Evolutionary conservation across 2,329 filamentous ascomycete species (phyloP).

Genomic region (Elsinoe ampelina): DNA sequence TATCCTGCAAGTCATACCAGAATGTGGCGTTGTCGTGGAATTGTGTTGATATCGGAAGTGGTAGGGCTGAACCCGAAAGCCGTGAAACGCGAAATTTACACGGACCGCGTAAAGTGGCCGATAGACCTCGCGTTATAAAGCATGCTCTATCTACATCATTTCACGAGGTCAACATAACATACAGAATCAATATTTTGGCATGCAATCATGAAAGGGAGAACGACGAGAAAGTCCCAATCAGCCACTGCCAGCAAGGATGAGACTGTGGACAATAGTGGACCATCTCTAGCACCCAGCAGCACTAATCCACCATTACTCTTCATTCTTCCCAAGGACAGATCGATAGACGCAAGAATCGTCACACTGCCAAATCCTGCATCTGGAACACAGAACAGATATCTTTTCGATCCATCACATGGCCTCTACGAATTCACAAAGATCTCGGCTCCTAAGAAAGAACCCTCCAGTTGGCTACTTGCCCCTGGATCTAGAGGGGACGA

Average conservation of each 20-base stretch:
- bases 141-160: not conserved
- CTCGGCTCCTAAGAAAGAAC: constrained; percentile 39
- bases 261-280: constrained; percentile 15
- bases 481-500: constrained; percentile 18
- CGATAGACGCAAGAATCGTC: constrained; percentile 45
- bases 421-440: constrained; percentile 54
- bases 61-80: no score
- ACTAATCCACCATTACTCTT: constrained; percentile 44
- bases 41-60: no score
- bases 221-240: constrained; percentile 19
- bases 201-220: constrained; percentile 24
- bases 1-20: no score
- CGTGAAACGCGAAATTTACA: no score
- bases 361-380: constrained; percentile 48
- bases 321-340: constrained; percentile 46
- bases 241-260: constrained; percentile 13
- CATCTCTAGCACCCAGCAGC: constrained; percentile 29
- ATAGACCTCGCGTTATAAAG: not conserved
- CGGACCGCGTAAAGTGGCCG: not conserved
- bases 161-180: no score
- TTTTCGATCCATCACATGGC: constrained; percentile 49
- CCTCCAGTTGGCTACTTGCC: constrained; percentile 48
- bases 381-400: constrained; percentile 41
- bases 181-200: not conserved
- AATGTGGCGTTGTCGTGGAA: no score